Evolutionary conservation across 1,284 basidiomycete genomes (phyloP).

Genomic region (Tilletia setariae): DNA sequence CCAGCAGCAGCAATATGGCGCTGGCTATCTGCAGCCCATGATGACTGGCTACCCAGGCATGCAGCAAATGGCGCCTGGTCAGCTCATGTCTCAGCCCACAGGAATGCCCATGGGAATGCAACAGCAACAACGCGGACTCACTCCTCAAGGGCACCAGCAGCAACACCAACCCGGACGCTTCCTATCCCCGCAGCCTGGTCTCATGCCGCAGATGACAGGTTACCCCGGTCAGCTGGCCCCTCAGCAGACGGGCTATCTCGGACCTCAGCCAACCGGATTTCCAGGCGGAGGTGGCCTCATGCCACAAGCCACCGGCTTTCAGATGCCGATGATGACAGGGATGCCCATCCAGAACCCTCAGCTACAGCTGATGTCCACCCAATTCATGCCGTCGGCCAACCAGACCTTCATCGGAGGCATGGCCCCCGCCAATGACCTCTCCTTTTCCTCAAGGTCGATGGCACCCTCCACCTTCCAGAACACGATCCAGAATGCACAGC

Average conservation of each 20-base stretch:
- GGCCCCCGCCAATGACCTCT: constrained; percentile 49
- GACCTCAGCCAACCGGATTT: constrained; percentile 38
- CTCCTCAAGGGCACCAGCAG: constrained; percentile 20
- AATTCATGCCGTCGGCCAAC: constrained; percentile 49
- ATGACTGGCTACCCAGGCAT: constrained; percentile 9
- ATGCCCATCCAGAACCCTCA: constrained; percentile 50
- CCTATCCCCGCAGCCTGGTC: constrained; percentile 16
- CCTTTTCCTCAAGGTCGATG: constrained; percentile 45
- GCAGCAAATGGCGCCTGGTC: background rate
- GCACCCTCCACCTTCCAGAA: constrained; percentile 51
- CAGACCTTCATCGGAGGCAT: constrained; percentile 48
- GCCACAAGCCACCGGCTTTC: constrained; percentile 45
- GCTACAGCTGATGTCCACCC: constrained; percentile 51
- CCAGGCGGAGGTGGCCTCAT: constrained; percentile 36
- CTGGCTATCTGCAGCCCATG: constrained; percentile 3
- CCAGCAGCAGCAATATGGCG: background rate
- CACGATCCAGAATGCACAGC: constrained; percentile 57
- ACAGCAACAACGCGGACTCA: constrained; percentile 20
- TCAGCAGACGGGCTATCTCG: constrained; percentile 29
- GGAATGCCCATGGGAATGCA: constrained; percentile 32
- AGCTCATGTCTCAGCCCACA: constrained; percentile 29
- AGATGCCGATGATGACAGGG: constrained; percentile 53
- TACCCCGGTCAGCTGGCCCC: constrained; percentile 22
- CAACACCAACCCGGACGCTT: constrained; percentile 19
- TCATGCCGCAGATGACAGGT: constrained; percentile 42